A percentile compares a stretch with the other conserved stretches of the same genome.
phyloP scores from a whole-genome alignment of 106 monocot genomes.

The Dioscorea zingiberensis region DNA sequence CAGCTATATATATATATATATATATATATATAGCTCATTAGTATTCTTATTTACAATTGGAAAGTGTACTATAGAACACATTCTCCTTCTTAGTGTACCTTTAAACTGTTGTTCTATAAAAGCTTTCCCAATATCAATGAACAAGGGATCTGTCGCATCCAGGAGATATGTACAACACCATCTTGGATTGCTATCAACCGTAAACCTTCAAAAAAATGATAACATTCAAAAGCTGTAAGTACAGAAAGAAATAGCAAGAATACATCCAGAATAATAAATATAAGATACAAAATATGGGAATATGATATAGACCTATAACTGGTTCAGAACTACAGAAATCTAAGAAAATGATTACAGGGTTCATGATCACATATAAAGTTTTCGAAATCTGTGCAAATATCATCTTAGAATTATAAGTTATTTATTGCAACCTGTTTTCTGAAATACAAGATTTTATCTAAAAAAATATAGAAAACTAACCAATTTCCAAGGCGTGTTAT shows the following conservation, averaged over 20 bases:
- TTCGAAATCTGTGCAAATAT: neutral
- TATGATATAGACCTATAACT: neutral
- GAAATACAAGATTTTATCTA: neutral
- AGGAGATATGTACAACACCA: constrained; percentile 70
- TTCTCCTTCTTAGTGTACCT: constrained; percentile 16
- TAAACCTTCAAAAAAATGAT: constrained; percentile 33
- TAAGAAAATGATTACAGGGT: neutral
- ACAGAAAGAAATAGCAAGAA: neutral
- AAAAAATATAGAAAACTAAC: constrained; percentile 17
- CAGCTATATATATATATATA: no score
- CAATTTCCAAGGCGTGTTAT: constrained; percentile 62
- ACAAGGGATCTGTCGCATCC: constrained; percentile 58
- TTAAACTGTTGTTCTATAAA: constrained; percentile 54
- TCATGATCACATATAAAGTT: neutral
- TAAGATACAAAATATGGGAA: neutral
- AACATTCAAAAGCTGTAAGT: neutral
- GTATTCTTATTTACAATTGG: no score
- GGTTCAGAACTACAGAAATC: neutral
- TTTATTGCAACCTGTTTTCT: no score
- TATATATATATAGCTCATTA: no score
- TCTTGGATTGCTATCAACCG: constrained; percentile 42
- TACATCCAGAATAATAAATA: neutral
- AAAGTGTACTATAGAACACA: no score
- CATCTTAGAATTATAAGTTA: no score
- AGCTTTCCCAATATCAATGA: constrained; percentile 50